These are phyloP conservation scores for Colletotrichum tropicale DNA, from an alignment of 2,329 filamentous ascomycete species.

Conservation along the genomic window DNA sequence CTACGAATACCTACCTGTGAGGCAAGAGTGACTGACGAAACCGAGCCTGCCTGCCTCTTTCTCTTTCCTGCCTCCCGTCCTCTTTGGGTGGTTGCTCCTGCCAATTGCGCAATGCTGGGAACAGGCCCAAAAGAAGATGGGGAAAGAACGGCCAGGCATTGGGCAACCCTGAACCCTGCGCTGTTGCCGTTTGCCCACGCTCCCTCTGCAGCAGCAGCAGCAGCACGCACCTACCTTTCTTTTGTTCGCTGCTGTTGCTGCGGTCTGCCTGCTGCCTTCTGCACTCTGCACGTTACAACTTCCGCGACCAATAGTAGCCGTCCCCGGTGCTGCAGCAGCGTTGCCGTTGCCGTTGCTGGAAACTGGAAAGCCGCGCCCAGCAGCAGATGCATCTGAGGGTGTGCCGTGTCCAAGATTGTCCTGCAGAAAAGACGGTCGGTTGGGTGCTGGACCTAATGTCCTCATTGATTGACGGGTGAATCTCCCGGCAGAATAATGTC, in stretches of 20 bases:
- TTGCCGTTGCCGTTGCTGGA: not conserved
- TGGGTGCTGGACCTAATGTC: not conserved
- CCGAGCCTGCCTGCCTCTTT: not conserved
- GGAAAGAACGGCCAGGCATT: not conserved
- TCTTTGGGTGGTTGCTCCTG: not conserved
- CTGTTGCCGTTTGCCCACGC: not conserved
- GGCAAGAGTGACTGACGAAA: not conserved
- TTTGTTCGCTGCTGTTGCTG: not conserved
- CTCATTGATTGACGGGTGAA: not conserved
- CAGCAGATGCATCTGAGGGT: not conserved
- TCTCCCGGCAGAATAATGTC: not conserved
- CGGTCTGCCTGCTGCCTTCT: not conserved
- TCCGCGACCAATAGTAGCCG: not conserved
- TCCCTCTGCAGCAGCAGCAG: not conserved
- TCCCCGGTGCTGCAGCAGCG: not conserved
- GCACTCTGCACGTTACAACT: not conserved
- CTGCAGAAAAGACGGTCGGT: not conserved
- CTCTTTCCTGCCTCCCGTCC: not conserved
- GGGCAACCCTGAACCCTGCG: conserved; percentile 6
- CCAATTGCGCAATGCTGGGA: not conserved
- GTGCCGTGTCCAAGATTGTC: not conserved
- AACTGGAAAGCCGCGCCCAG: not conserved
- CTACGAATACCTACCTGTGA: not conserved
- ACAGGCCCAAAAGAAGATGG: not conserved
- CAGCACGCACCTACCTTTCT: not conserved